Evolutionary conservation across 371 early-diverging fungal genomes (phyloP), one percentile per base, ranked within the genome.

Genomic region (Parasitella parasitica): DNA sequence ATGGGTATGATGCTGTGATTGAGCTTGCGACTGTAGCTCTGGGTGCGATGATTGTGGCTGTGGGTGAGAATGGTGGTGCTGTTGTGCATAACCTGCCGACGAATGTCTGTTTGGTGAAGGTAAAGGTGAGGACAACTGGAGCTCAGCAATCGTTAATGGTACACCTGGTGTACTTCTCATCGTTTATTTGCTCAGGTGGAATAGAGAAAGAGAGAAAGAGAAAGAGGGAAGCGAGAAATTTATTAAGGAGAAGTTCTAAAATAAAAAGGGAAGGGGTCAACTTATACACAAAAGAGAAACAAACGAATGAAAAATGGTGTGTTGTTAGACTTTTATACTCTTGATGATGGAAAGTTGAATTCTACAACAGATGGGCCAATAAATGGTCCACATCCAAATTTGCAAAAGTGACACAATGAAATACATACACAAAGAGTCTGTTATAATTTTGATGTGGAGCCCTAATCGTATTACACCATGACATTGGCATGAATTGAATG

Each of bases 121-220:
- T 32, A 69, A 35, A 26, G 69, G 69, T 36, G 69, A 69, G 32
- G 64, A 64, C 24, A 69, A 35, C 53, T 69, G 69, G 22, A 61
- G 38, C 41, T 69, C 69, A 49, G 64, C 57, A 46, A 69, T 57
- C 20, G 69, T 56, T 27, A 64, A 46, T 30, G 64, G 69, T 60
- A 60, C 57, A 37, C 56, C 54, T 54, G 55, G 63, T 49, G 39
- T 7, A 62, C 51, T 55, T 50, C 50, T 62, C 63, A 62, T 62
- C 58, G 59, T 59, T 27, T 46, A 24, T 46, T 46, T 32, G 11
- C 11, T 32, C 8, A 32, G 32, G 32, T 46, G 5, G 4, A 24
- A 46, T 7, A 46, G 24, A 36, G 37, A 36, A 9, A 36, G 37
- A 36, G 37, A 46, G 7, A 43, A 11, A 43, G 18, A 41, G 18